Conservation (phyloP, 1,139 yeast species). For the Kurtzmaniella quercitrusa region DNA sequence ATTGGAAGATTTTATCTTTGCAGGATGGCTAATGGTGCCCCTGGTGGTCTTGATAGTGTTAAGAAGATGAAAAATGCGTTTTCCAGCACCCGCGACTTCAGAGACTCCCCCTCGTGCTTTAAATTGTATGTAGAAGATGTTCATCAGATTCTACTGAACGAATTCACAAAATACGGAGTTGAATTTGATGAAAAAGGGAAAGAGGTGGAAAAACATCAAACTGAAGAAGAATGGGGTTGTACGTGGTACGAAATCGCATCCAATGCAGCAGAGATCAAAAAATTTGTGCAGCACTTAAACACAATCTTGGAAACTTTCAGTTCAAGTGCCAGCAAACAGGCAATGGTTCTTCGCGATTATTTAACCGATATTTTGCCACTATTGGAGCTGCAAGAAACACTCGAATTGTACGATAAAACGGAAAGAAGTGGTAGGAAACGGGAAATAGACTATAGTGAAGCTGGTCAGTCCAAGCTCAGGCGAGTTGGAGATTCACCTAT, state of each 20-base stretch:
- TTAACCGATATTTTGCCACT: conserved; percentile 14
- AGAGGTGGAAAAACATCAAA: conserved; percentile 15
- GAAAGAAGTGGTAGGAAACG: conserved; percentile 7
- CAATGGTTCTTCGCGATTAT: conserved; percentile 15
- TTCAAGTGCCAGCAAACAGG: conserved; percentile 15
- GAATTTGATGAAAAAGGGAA: conserved; percentile 32
- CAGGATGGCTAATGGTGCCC: conserved; percentile 34
- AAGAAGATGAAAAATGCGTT: conserved; percentile 27
- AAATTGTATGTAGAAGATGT: conserved; percentile 52
- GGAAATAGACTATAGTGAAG: conserved; percentile 8
- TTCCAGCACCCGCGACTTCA: conserved; percentile 16
- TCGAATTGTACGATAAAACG: conserved; percentile 7
- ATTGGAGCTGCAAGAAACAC: conserved; percentile 13
- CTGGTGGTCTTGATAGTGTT: conserved; percentile 39
- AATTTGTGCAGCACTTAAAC: conserved; percentile 27
- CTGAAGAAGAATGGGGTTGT: conserved; percentile 10
- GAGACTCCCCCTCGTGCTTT: conserved; percentile 33
- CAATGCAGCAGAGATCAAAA: conserved; percentile 24
- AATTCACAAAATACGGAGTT: conserved; percentile 28
- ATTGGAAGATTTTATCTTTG: conserved; percentile 46
- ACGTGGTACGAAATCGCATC: conserved; percentile 47
- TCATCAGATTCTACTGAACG: conserved; percentile 28
- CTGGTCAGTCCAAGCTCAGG: background rate
- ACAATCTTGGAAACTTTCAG: conserved; percentile 16
- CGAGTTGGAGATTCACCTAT: background rate